A percentile compares a stretch with the other conserved stretches of the same genome.
phyloP scores from a whole-genome alignment of 1,284 basidiomycete species.

The Cryptococcus sp. region DNA sequence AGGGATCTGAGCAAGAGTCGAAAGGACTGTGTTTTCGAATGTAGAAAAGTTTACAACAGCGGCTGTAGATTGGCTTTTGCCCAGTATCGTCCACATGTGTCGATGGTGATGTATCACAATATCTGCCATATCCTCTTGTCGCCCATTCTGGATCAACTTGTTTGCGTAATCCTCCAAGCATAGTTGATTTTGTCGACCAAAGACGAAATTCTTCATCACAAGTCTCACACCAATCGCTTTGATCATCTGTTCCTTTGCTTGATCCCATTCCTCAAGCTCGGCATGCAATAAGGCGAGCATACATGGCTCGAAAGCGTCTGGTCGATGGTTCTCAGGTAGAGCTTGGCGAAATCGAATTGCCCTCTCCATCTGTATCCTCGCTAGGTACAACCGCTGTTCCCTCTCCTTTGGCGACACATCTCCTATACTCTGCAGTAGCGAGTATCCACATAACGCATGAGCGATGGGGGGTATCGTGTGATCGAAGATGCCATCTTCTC shows the following conservation, averaged over 20 bases:
- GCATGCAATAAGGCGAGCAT: neutral
- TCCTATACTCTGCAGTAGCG: neutral
- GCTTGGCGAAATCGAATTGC: neutral
- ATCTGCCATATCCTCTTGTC: neutral
- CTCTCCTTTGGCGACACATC: neutral
- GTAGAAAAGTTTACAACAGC: too few relatives aligned
- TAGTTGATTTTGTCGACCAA: neutral
- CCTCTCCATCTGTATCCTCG: neutral
- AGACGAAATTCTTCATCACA: neutral
- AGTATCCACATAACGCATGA: neutral
- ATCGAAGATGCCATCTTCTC: neutral
- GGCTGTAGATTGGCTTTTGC: too few relatives aligned
- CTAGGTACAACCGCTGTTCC: neutral
- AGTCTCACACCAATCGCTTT: neutral
- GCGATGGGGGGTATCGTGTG: neutral
- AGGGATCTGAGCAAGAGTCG: neutral
- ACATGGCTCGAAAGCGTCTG: neutral
- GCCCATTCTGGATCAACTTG: neutral
- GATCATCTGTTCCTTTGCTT: neutral
- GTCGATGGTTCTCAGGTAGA: neutral
- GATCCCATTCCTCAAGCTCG: neutral
- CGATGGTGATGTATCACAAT: neutral
- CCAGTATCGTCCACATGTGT: neutral
- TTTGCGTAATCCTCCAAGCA: neutral
- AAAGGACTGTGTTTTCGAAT: too few relatives aligned